Evolutionary conservation across 1,139 yeast genomes (phyloP).

Genomic region (Suhomyces coccinellae): DNA sequence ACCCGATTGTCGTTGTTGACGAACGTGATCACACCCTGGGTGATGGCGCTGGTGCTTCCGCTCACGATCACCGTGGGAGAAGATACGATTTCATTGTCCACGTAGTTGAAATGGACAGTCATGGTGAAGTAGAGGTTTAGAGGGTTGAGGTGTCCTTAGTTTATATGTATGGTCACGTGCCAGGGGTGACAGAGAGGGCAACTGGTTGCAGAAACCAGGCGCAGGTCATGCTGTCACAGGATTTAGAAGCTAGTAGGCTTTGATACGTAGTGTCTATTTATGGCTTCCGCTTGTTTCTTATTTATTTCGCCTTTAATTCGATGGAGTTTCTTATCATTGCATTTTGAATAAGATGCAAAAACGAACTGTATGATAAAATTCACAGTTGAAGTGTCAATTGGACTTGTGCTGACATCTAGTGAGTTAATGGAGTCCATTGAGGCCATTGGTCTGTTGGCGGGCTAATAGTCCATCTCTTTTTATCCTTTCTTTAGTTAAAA

Average conservation of each 20-base stretch:
- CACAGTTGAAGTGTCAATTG: no score
- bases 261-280: not conserved
- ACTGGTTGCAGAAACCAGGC: not conserved
- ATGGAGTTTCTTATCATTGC: no score
- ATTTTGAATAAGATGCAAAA: no score
- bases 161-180: not conserved
- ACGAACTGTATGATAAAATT: no score
- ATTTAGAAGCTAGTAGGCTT: no score
- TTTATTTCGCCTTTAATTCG: no score
- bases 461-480: no score
- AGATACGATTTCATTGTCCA: constrained; percentile 39
- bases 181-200: not conserved
- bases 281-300: no score
- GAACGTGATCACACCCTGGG: constrained; percentile 33
- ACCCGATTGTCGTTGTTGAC: constrained; percentile 43
- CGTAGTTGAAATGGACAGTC: constrained; percentile 30
- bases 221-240: not conserved
- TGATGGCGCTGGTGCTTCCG: constrained; percentile 28
- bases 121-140: not conserved
- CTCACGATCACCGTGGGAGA: constrained; percentile 43
- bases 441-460: no score
- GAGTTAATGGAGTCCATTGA: no score
- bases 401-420: no score
- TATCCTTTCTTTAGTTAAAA: no score
- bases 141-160: not conserved